Evolutionary conservation across 163 green algal genomes (phyloP).

Genomic region (Trebouxia gelatinosa): DNA sequence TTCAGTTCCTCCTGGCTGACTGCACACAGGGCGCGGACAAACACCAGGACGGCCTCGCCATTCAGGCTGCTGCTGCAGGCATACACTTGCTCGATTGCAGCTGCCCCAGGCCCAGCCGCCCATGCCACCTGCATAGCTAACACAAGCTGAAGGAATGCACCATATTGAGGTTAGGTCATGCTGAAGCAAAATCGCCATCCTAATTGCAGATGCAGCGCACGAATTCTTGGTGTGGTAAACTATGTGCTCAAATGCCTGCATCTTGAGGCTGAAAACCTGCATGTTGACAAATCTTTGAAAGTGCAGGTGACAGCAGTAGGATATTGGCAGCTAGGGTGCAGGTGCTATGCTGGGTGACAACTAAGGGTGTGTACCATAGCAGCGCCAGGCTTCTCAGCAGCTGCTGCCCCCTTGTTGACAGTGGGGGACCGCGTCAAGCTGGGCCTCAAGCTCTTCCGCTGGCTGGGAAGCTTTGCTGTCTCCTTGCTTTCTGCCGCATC

Average conservation of each 20-base stretch:
- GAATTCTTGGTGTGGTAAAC: too few species aligned
- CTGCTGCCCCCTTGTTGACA: background rate
- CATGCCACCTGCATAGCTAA: conserved; percentile 61
- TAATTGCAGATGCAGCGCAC: background rate
- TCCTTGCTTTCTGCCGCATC: too few species aligned
- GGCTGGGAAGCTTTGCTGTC: too few species aligned
- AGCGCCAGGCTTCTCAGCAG: conserved; percentile 8
- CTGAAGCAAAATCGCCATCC: background rate
- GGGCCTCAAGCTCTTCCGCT: conserved; percentile 15
- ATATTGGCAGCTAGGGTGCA: background rate
- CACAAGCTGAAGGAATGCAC: background rate
- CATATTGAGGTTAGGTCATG: background rate
- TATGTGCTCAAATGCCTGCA: too few species aligned
- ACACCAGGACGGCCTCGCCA: conserved; percentile 89
- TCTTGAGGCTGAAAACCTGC: too few species aligned
- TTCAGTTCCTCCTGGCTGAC: conserved; percentile 92
- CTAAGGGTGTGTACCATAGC: background rate
- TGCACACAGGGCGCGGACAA: conserved; percentile 87
- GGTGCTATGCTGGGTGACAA: background rate
- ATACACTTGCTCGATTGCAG: conserved; percentile 72
- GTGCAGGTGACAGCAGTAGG: too few species aligned
- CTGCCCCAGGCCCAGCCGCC: conserved; percentile 56
- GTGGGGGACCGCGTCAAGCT: conserved; percentile 9
- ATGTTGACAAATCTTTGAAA: too few species aligned
- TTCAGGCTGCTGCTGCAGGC: conserved; percentile 69